A percentile compares a stretch with the other conserved stretches of the same genome.
These are phyloP conservation scores for Amanita molliuscula DNA, from an alignment of 768 basidiomycete species.

Conservation along the genomic window DNA sequence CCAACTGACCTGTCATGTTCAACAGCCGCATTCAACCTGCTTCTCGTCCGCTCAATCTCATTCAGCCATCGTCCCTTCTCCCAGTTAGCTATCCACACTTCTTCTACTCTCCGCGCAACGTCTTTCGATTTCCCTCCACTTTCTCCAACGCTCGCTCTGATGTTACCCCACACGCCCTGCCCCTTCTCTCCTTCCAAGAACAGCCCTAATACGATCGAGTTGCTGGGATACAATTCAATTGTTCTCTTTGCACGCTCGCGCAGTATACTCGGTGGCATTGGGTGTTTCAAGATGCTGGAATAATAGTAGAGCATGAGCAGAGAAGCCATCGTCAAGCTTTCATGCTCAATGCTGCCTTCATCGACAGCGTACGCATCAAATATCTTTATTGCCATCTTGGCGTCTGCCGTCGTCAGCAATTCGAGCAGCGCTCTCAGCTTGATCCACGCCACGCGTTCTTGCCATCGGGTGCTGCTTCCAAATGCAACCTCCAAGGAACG, in stretches of 20 bases:
- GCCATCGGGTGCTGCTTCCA: conserved; percentile 28
- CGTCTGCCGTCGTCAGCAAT: conserved; percentile 36
- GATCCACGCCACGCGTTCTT: conserved; percentile 55
- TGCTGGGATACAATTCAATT: conserved; percentile 50
- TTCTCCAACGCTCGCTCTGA: conserved; percentile 47
- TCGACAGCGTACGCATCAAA: conserved; percentile 25
- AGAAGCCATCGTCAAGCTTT: conserved; percentile 47
- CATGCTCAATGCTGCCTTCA: conserved; percentile 25
- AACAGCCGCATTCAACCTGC: conserved; percentile 49
- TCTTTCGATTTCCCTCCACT: conserved; percentile 38
- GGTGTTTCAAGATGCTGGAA: conserved; percentile 38
- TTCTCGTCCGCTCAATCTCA: conserved; percentile 64
- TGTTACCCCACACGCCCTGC: conserved; percentile 69
- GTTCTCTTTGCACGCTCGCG: conserved; percentile 48
- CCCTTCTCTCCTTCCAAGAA: conserved; percentile 73
- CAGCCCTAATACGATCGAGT: conserved; percentile 61
- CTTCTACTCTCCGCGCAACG: conserved; percentile 47
- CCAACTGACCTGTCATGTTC: conserved; percentile 53
- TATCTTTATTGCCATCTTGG: conserved; percentile 28
- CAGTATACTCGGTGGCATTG: conserved; percentile 47
- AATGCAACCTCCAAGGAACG: conserved; percentile 45
- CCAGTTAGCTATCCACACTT: conserved; percentile 79
- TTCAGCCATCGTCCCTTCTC: conserved; percentile 60
- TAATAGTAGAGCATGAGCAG: conserved; percentile 56
- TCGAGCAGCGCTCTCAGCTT: conserved; percentile 58